Evolutionary conservation across 1,139 yeast species (phyloP).

Genomic region (Blastobotrys petasosporus): DNA sequence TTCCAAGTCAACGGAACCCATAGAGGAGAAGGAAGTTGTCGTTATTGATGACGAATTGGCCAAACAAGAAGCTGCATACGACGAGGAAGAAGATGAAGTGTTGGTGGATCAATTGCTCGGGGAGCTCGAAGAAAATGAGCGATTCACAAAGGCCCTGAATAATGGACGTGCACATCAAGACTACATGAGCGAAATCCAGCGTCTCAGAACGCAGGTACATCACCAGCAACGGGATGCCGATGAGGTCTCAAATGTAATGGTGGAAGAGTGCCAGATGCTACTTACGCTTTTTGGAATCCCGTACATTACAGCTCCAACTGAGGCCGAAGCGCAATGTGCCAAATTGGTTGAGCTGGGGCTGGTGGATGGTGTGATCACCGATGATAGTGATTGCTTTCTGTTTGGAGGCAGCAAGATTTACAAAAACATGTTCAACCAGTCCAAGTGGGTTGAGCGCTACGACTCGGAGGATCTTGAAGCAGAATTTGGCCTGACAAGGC

Average conservation of each 20-base stretch:
- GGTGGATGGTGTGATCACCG: conserved; percentile 95
- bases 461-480: conserved; percentile 51
- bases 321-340: conserved; percentile 98
- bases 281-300: conserved; percentile 87
- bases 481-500: conserved; percentile 60
- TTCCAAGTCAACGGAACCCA: too few relatives aligned
- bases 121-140: conserved; percentile 68
- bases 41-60: conserved; percentile 24
- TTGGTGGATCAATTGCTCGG: conserved; percentile 53
- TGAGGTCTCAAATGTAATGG: conserved; percentile 82
- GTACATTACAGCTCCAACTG: conserved; percentile 92
- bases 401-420: conserved; percentile 86
- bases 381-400: conserved; percentile 93
- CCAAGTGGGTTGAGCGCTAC: conserved; percentile 87
- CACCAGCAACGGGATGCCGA: conserved; percentile 83
- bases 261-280: conserved; percentile 82
- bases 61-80: conserved; percentile 39
- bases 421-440: conserved; percentile 91
- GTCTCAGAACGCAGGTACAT: conserved; percentile 45
- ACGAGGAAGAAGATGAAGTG: conserved; percentile 70
- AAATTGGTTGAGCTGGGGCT: conserved; percentile 56
- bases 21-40: conserved; percentile 11
- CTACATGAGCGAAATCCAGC: conserved; percentile 50
- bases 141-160: conserved; percentile 47
- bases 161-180: conserved; percentile 27